These are phyloP conservation scores for Penicillium coprophilum DNA, from an alignment of 495 filamentous ascomycete species.

Conservation along the genomic window DNA sequence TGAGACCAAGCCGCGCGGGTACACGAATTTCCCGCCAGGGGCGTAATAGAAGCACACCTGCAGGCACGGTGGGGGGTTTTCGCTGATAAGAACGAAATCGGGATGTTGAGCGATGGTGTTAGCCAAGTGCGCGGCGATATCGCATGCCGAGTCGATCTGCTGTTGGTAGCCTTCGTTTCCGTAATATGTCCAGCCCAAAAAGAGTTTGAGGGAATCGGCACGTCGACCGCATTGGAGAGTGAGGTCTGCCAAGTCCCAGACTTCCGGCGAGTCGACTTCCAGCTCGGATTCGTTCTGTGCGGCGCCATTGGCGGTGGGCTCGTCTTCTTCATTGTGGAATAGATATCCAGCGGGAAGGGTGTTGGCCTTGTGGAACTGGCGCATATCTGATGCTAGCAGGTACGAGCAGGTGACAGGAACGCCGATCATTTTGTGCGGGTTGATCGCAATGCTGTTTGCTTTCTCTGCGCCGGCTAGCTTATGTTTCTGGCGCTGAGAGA, in stretches of 20 bases:
- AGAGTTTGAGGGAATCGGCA: constrained; percentile 83
- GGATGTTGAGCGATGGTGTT: constrained; percentile 48
- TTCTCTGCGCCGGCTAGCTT: constrained; percentile 68
- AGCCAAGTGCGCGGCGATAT: constrained; percentile 63
- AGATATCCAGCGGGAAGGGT: constrained; percentile 85
- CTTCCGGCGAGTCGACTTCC: constrained; percentile 49
- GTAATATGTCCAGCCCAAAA: constrained; percentile 86
- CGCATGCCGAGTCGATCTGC: constrained; percentile 69
- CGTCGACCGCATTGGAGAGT: constrained; percentile 89
- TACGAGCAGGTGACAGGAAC: constrained; percentile 90
- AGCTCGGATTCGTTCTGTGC: constrained; percentile 25
- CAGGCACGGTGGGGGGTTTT: constrained; percentile 80
- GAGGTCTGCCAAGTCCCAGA: constrained; percentile 91
- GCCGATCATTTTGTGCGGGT: constrained; percentile 96
- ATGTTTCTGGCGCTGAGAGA: constrained; percentile 62
- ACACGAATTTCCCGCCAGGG: constrained; percentile 51
- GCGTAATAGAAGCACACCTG: constrained; percentile 95
- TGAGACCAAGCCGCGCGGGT: constrained; percentile 34
- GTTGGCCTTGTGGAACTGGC: constrained; percentile 75
- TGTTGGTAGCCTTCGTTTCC: constrained; percentile 61
- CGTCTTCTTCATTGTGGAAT: constrained; percentile 62
- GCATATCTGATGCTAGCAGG: constrained; percentile 72
- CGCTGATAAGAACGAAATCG: constrained; percentile 69
- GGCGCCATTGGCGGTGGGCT: constrained; percentile 14
- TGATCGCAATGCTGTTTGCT: constrained; percentile 79